Evolutionary conservation across 2,329 filamentous ascomycete genomes (phyloP).

Genomic region (Ramularia endophylla): DNA sequence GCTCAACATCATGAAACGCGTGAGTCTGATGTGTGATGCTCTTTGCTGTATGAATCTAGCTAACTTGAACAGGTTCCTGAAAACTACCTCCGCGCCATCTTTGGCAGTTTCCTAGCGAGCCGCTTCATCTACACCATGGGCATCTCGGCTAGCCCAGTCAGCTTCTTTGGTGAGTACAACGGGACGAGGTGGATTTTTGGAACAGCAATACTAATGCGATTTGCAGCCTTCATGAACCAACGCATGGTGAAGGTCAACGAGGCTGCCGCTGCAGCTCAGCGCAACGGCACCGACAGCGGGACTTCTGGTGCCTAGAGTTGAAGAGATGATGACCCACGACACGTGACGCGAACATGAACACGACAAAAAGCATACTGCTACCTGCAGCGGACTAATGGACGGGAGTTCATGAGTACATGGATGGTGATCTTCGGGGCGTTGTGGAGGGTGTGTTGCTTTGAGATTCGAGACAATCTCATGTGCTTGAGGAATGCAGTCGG

Average conservation of each 20-base stretch:
- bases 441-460: too few relatives aligned
- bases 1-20: slow-evolving; percentile 76
- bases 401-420: not conserved
- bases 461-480: too few relatives aligned
- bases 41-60: slow-evolving; percentile 17
- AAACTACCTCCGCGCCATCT: slow-evolving; percentile 87
- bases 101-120: slow-evolving; percentile 89
- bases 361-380: slow-evolving; percentile 3
- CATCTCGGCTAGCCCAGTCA: slow-evolving; percentile 88
- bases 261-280: too few relatives aligned
- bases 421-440: too few relatives aligned
- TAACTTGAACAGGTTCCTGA: slow-evolving; percentile 61
- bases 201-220: too few relatives aligned
- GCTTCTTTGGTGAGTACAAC: slow-evolving; percentile 60
- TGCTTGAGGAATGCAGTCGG: too few relatives aligned
- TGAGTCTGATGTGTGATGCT: slow-evolving; percentile 34
- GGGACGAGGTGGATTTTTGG: too few relatives aligned
- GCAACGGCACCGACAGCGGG: too few relatives aligned
- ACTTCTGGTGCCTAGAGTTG: too few relatives aligned
- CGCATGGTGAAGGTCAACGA: slow-evolving; percentile 36
- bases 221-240: slow-evolving; percentile 60
- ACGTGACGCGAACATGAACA: slow-evolving; percentile 2
- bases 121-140: slow-evolving; percentile 96
- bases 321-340: too few relatives aligned
- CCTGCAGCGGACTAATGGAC: not conserved